Base-by-base conservation (phyloP, 208 protist species). In the Crithidia thermophila region DNA sequence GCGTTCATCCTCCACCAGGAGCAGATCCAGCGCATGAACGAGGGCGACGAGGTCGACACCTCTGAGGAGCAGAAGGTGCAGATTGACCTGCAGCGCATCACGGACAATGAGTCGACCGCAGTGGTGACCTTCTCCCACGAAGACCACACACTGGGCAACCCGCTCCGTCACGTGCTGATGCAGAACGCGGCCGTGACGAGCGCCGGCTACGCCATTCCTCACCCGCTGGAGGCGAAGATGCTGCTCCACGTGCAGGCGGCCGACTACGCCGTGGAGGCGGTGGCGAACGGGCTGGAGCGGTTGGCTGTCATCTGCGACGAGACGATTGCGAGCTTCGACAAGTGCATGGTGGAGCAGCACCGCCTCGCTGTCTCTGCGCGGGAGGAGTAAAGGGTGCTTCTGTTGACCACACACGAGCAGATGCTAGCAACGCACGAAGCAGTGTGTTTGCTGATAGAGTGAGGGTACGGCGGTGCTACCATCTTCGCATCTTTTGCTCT, bases 191-290 rank as follows among this genome's bases (percentile, higher is more conserved):
- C 91, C 10, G 89, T 97, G 20, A 85, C 83, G 2, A 96, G 82
- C 52, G 93, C 91, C 21, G 95, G 95, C 37, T 98, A 98, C 76
- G 57, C 92, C 9, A 97, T 98, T 67, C 95, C 95, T 2, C 95
- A 98, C 70, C 95, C 95, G n/a, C 67, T 97, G 20, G 93, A 98
- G 71, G 70, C 85, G 25, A 97, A 98, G 68, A 97, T 98, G 93
- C 71, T 95, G 45, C 63, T 98, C n/a, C 84, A 97, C 62, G 86
- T 97, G 42, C 88, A 95, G 68, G 84, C 87, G 9, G 88, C 77
- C 16, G 90, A 94, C 66, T 97, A 96, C 81, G 90, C 89, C 28
- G 90, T 95, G 36, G 90, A 96, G 56, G 87, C 79, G 9, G 86
- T 97, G 4, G 84, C 82, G 0, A 78, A 75, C 21, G 93, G 88